Conservation (phyloP, 2,329 filamentous ascomycete species). For the Penicillium psychrosexuale region DNA sequence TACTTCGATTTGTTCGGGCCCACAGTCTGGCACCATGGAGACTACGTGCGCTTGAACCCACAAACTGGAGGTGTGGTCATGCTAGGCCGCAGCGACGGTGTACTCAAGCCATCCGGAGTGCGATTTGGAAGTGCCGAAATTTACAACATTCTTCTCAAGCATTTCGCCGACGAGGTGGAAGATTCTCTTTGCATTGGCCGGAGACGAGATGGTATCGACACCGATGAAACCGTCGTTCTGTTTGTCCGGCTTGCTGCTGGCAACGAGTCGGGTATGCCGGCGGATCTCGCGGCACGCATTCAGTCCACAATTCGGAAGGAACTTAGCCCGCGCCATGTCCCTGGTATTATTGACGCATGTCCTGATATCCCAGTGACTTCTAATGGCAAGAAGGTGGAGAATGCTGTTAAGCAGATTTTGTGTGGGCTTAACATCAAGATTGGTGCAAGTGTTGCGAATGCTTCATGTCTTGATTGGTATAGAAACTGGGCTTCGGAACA, state of each 20-base stretch:
- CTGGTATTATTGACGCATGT: slow-evolving; percentile 75
- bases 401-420: slow-evolving; percentile 92
- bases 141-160: slow-evolving; percentile 85
- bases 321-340: slow-evolving; percentile 85
- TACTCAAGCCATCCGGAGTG: slow-evolving; percentile 88
- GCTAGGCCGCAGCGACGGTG: slow-evolving; percentile 88
- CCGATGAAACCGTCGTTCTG: slow-evolving; percentile 81
- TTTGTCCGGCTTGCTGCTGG: slow-evolving; percentile 71
- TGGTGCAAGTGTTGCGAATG: slow-evolving; percentile 89
- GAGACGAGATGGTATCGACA: slow-evolving; percentile 63
- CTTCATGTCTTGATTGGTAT: slow-evolving; percentile 86
- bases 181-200: slow-evolving; percentile 87
- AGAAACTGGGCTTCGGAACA: slow-evolving; percentile 66
- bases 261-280: slow-evolving; percentile 47
- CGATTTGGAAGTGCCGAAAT: slow-evolving; percentile 93
- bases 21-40: slow-evolving; percentile 83
- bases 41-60: slow-evolving; percentile 75
- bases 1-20: slow-evolving; percentile 82
- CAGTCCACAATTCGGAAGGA: slow-evolving; percentile 69
- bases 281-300: slow-evolving; percentile 61
- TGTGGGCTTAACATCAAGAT: slow-evolving; percentile 84
- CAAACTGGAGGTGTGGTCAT: slow-evolving; percentile 76
- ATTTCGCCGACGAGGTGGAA: slow-evolving; percentile 73
- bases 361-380: slow-evolving; percentile 85
- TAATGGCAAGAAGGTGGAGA: slow-evolving; percentile 98